Base-by-base conservation (phyloP, 257 asterid genomes). In the Solanum bukasovii region DNA sequence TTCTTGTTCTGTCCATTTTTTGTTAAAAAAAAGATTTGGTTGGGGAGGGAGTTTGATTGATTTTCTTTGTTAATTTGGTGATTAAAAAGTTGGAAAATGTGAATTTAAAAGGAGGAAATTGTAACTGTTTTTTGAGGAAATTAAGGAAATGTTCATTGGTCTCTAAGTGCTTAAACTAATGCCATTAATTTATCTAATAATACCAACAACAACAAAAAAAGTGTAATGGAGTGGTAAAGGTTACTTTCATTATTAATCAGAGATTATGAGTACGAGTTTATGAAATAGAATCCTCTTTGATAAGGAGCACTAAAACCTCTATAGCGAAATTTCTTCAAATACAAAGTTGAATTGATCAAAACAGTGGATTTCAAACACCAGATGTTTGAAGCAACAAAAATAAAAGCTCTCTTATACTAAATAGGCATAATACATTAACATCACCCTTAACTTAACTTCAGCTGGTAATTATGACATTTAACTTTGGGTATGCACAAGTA, bases 1-100 rank as follows among this genome's bases (percentile, higher is more conserved):
- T 86, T 27, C 67, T 86, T 85, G 38, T 86, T 27, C 46, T 86
- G 35, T 73, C 88, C 88, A 86, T 86, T 7, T 85, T 86, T 73
- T 85, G 79, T 13, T 2, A 27, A 44, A 68, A 40, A 40, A 40
- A 40, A 40, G 4, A 40, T 2, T 40, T 9, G 63, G 25, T 78
- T 10, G n/a, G 61, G 27, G 27, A 27, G 9, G 25, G 85, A 49
- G 31, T 82, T 49, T 82, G 83, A 23, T 74, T 74, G 52, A 74
- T 12, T 82, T 16, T 27, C 20, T 49, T 49, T 82, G 14, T 82
- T 9, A 13, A n/a, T 52, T 49, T 46, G 86, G 86, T 49, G 6
- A 31, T 49, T 46, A 31, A 31, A 1, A 49, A 18, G 20, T 46
- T 81, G 42, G 20, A 29, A 49, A n/a, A 81, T 49, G 42, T 49